Percentiles rank a stretch among this genome's conserved stretches.
Conservation (phyloP, 768 basidiomycete species). For the Rhodotorula sphaerocarpa region DNA sequence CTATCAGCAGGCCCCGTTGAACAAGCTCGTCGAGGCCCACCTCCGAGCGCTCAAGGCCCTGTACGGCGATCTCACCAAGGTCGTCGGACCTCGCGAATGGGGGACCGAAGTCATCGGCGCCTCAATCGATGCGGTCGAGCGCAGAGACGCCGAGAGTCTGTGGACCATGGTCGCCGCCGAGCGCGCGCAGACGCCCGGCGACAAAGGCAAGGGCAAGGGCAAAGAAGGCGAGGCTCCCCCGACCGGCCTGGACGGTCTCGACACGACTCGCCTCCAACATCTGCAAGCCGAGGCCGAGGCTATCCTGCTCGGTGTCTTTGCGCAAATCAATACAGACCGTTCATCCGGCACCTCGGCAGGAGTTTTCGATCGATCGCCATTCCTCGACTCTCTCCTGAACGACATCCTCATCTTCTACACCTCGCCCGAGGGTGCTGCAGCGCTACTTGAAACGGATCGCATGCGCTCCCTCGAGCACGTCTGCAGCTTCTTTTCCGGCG, state of each 20-base stretch:
- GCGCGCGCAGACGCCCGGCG: background rate
- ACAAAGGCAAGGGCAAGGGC: constrained; percentile 22
- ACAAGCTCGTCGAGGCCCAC: constrained; percentile 20
- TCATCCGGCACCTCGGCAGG: too few species aligned
- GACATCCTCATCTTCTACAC: constrained; percentile 1
- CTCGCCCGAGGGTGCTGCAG: background rate
- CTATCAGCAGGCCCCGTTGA: background rate
- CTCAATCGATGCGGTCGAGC: background rate
- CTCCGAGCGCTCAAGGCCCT: constrained; percentile 26
- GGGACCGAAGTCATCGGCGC: constrained; percentile 16
- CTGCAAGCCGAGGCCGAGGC: background rate
- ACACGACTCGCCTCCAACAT: background rate
- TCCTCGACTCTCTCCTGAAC: background rate
- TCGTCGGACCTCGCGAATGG: constrained; percentile 23
- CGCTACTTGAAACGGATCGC: background rate
- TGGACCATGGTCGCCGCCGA: background rate
- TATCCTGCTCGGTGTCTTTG: background rate
- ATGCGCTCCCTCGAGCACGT: constrained; percentile 15
- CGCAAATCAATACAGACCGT: too few species aligned
- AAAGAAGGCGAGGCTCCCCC: constrained; percentile 7
- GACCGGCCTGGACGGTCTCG: background rate
- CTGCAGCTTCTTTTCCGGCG: constrained; percentile 17
- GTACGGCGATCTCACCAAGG: constrained; percentile 18
- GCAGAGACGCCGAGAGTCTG: constrained; percentile 1
- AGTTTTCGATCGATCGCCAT: too few species aligned